Evolutionary conservation across 495 filamentous ascomycete species (phyloP).

Genomic region (Cercophora newfieldiana): DNA sequence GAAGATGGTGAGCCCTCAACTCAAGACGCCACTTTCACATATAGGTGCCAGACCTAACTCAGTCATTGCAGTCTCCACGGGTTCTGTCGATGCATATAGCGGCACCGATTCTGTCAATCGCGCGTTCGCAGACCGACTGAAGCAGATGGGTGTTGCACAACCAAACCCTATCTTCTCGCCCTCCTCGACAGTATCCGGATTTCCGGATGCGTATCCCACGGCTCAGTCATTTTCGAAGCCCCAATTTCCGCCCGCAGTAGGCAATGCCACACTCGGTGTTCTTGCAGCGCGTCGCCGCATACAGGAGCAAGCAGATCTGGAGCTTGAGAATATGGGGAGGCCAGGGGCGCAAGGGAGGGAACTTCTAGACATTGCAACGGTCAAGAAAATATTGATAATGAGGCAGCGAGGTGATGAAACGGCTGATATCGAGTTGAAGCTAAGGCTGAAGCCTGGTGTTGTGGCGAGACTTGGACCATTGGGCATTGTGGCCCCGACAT

Average conservation of each 20-base stretch:
- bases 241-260: conserved; percentile 29
- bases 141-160: conserved; percentile 48
- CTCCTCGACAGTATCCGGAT: conserved; percentile 41
- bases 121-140: conserved; percentile 42
- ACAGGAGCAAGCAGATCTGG: conserved; percentile 37
- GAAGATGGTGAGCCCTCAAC: conserved; percentile 35
- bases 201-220: conserved; percentile 14
- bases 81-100: conserved; percentile 26
- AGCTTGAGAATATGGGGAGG: conserved; percentile 37
- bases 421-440: conserved; percentile 38
- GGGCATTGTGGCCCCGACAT: conserved; percentile 30
- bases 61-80: conserved; percentile 32
- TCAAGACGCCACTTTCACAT: not conserved
- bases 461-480: conserved; percentile 38
- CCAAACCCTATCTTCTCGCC: conserved; percentile 48
- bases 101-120: conserved; percentile 31
- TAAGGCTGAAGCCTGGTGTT: conserved; percentile 42
- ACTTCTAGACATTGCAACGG: conserved; percentile 41
- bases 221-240: conserved; percentile 14
- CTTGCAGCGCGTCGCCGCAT: conserved; percentile 42
- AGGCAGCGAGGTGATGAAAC: conserved; percentile 32
- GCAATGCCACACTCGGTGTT: conserved; percentile 43
- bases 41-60: not conserved
- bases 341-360: conserved; percentile 33
- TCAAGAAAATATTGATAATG: conserved; percentile 39